These are phyloP conservation scores for Fusarium pseudograminearum DNA, from an alignment of 2,329 filamentous ascomycete species.

Conservation along the genomic window DNA sequence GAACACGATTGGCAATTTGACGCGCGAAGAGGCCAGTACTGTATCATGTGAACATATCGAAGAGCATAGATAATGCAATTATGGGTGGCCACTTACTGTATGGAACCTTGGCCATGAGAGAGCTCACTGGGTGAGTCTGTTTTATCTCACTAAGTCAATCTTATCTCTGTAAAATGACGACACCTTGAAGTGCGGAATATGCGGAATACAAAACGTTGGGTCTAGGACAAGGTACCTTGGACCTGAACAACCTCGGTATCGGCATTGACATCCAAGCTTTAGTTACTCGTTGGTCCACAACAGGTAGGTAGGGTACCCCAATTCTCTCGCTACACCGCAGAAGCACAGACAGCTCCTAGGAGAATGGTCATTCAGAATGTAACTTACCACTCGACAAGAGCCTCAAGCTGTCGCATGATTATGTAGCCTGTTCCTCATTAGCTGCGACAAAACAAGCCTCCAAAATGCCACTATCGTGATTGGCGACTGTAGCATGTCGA, in stretches of 20 bases:
- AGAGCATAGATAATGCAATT: background rate
- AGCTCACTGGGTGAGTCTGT: background rate
- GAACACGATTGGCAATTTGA: background rate
- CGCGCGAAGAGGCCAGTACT: background rate
- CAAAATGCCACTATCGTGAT: background rate
- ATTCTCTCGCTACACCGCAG: conserved; percentile 5
- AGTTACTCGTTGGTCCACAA: conserved; percentile 1
- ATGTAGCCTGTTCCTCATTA: background rate
- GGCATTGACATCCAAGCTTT: background rate
- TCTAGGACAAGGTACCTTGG: background rate
- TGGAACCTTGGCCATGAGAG: too few species aligned
- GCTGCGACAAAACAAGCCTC: background rate
- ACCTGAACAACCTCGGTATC: background rate
- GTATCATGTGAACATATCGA: background rate
- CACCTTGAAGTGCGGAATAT: background rate
- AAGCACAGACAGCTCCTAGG: background rate
- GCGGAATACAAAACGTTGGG: background rate
- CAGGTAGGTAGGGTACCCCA: background rate
- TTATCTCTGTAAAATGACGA: background rate
- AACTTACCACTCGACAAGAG: background rate
- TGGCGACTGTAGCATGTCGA: background rate
- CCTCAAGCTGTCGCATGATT: background rate
- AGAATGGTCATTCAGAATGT: background rate
- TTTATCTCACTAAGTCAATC: background rate
- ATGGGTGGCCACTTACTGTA: background rate